Conservation (phyloP, 1,284 basidiomycete species). For the Acaromyces ingoldii region DNA sequence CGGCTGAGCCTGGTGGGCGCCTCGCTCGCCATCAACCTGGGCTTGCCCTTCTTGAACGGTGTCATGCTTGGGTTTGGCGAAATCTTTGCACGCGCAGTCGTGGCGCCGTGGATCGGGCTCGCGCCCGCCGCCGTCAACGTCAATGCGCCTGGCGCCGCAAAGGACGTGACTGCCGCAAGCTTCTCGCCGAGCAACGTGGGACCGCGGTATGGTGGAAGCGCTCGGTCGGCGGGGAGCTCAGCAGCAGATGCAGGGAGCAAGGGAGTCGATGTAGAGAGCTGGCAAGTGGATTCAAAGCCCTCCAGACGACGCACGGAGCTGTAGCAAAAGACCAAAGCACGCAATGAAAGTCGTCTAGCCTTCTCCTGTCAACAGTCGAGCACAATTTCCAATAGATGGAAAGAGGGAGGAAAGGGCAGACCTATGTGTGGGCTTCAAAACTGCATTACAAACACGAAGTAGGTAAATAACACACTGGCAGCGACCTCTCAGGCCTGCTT, state of each 20-base stretch:
- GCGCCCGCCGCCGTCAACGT: conserved; percentile 2
- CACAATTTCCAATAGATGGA: too few species aligned
- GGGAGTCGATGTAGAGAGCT: neutral
- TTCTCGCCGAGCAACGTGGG: neutral
- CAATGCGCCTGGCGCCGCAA: neutral
- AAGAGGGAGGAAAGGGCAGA: neutral
- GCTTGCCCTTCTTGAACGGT: conserved; percentile 91
- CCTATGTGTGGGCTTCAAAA: neutral
- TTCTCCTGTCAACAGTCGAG: too few species aligned
- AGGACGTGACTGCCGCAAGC: neutral
- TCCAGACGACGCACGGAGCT: too few species aligned
- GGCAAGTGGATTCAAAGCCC: neutral
- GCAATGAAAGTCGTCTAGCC: too few species aligned
- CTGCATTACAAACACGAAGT: neutral
- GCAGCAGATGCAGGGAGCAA: neutral
- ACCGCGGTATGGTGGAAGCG: neutral
- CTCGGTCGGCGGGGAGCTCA: too few species aligned
- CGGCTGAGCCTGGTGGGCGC: conserved; percentile 59
- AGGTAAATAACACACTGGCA: neutral
- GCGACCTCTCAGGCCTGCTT: neutral
- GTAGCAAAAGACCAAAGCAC: too few species aligned
- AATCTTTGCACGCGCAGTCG: conserved; percentile 84
- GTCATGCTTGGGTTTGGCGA: conserved; percentile 98
- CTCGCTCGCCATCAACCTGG: conserved; percentile 81
- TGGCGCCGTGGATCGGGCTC: conserved; percentile 53